Conservation (phyloP, 2,329 filamentous ascomycete genomes). For the Fusarium falciforme region DNA sequence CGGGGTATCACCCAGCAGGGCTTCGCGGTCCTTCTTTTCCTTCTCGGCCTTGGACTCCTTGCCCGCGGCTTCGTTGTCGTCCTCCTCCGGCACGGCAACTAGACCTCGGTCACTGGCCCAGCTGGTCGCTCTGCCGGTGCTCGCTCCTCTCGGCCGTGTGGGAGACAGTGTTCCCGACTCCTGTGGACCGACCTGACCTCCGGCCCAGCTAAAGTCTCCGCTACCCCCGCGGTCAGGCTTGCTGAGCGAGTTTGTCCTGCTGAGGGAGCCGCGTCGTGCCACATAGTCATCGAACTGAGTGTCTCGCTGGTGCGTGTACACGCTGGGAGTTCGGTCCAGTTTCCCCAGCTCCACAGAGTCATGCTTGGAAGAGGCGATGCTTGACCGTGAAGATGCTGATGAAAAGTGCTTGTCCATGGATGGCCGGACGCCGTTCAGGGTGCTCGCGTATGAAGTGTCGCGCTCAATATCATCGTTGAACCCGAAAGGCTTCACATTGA, state of each 20-base stretch:
- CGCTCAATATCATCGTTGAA: slow-evolving; percentile 51
- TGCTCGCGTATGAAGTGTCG: slow-evolving; percentile 42
- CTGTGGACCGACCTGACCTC: slow-evolving; percentile 23
- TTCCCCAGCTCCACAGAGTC: slow-evolving; percentile 38
- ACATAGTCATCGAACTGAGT: slow-evolving; percentile 61
- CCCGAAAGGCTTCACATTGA: slow-evolving; percentile 62
- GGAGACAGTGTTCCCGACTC: slow-evolving; percentile 20
- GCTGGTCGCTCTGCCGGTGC: slow-evolving; percentile 48
- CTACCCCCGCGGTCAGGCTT: slow-evolving; percentile 43
- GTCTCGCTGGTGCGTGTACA: slow-evolving; percentile 59
- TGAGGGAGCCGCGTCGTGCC: slow-evolving; percentile 46
- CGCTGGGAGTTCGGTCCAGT: slow-evolving; percentile 40
- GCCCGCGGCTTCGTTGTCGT: slow-evolving; percentile 38
- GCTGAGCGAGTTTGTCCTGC: slow-evolving; percentile 28
- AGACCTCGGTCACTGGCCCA: slow-evolving; percentile 52
- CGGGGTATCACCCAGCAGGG: slow-evolving; percentile 43
- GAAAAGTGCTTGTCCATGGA: slow-evolving; percentile 46
- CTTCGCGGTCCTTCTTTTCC: slow-evolving; percentile 42
- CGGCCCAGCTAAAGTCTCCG: slow-evolving; percentile 48
- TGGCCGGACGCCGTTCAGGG: slow-evolving; percentile 18
- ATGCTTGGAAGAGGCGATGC: slow-evolving; percentile 41
- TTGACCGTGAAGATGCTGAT: slow-evolving; percentile 44
- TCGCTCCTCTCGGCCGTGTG: slow-evolving; percentile 42
- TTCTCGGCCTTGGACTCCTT: slow-evolving; percentile 28
- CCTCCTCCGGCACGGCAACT: slow-evolving; percentile 55